Evolutionary conservation across 1,284 basidiomycete genomes (phyloP).

Genomic region (Boletellus sp.): DNA sequence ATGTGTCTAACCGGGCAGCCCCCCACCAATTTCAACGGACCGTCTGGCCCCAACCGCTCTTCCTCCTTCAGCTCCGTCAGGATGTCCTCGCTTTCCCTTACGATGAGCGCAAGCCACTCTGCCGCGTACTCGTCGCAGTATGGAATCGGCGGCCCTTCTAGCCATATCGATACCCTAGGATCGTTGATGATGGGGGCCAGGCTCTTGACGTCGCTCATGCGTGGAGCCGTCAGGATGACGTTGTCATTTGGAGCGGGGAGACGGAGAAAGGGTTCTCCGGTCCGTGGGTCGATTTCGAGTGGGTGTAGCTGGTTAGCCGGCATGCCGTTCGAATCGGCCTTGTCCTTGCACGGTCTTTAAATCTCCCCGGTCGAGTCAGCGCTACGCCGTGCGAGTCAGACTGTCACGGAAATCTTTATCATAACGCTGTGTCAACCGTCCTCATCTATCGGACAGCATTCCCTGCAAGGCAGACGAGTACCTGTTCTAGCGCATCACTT

Average conservation of each 20-base stretch:
- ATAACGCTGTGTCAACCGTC: not conserved
- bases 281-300: slow-evolving; percentile 41
- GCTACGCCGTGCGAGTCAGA: too few species aligned
- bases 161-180: slow-evolving; percentile 42
- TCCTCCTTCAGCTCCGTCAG: slow-evolving; percentile 38
- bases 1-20: slow-evolving; percentile 39
- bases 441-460: not conserved
- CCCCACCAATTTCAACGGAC: slow-evolving; percentile 32
- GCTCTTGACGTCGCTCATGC: slow-evolving; percentile 41
- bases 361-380: slow-evolving; percentile 5
- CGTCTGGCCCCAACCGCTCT: slow-evolving; percentile 22
- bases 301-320: slow-evolving; percentile 35
- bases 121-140: slow-evolving; percentile 44
- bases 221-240: slow-evolving; percentile 59
- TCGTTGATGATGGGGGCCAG: slow-evolving; percentile 47
- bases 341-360: not conserved
- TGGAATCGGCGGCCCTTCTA: slow-evolving; percentile 49
- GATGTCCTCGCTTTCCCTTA: slow-evolving; percentile 25
- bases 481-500: slow-evolving; percentile 14
- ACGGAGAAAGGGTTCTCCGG: slow-evolving; percentile 51
- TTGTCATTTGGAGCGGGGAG: slow-evolving; percentile 45
- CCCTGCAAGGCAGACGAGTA: not conserved
- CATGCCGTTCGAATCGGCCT: slow-evolving; percentile 15
- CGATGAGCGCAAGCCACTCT: slow-evolving; percentile 30
- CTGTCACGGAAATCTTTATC: not conserved